These are phyloP conservation scores for Teunomyces gatunensis DNA, from an alignment of 805 yeast species.

Conservation along the genomic window DNA sequence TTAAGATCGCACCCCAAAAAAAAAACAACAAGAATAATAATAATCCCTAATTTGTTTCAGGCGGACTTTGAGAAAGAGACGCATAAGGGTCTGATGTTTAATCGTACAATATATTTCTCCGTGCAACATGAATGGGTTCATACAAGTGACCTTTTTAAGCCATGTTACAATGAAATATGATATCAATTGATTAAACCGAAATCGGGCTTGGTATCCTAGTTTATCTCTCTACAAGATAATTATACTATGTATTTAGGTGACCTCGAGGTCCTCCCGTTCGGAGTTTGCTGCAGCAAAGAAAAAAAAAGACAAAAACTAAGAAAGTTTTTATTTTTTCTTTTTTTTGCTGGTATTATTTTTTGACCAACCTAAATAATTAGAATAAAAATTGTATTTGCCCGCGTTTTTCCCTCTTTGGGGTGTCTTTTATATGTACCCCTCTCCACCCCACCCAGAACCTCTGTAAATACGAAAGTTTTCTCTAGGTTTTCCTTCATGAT, in stretches of 20 bases:
- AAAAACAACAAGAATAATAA: neutral
- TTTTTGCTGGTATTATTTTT: neutral
- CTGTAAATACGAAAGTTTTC: neutral
- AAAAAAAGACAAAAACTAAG: neutral
- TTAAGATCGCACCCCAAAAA: neutral
- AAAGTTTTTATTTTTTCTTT: neutral
- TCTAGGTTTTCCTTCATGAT: neutral
- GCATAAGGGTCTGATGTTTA: neutral
- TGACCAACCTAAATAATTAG: neutral
- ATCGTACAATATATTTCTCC: neutral
- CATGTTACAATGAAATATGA: too few relatives aligned
- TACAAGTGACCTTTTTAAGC: too few relatives aligned
- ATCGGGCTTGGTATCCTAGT: too few relatives aligned
- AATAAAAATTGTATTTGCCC: neutral
- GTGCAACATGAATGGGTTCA: too few relatives aligned
- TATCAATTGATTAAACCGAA: too few relatives aligned
- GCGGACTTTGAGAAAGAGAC: neutral
- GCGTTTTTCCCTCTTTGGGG: neutral
- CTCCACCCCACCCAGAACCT: slow-evolving; percentile 1
- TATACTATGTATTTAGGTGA: neutral
- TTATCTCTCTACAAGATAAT: too few relatives aligned
- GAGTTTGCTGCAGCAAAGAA: neutral
- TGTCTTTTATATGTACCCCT: slow-evolving; percentile 1
- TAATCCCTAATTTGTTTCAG: neutral
- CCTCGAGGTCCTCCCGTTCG: neutral